phyloP scores from a whole-genome alignment of 202 grass and related monocot genomes.

The Carex sylvatica region DNA sequence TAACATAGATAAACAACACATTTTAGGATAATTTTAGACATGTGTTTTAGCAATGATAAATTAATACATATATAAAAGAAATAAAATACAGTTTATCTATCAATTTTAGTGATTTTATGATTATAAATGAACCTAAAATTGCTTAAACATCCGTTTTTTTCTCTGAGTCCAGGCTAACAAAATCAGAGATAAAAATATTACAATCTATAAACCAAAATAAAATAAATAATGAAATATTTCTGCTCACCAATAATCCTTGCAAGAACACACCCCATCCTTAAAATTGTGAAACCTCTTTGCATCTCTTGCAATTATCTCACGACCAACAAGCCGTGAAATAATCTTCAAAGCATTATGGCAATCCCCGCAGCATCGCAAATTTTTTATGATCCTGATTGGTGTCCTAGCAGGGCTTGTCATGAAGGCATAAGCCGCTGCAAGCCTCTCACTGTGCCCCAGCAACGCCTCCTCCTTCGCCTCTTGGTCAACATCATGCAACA shows the following conservation, averaged over 20 bases:
- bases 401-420: constrained; percentile 62
- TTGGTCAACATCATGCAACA: constrained; percentile 87
- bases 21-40: no score
- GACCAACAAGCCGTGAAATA: constrained; percentile 75
- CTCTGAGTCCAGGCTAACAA: background rate
- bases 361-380: constrained; percentile 85
- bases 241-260: constrained; percentile 92
- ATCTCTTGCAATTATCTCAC: constrained; percentile 75
- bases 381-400: constrained; percentile 77
- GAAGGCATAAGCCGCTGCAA: constrained; percentile 76
- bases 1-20: no score
- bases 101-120: no score
- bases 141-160: no score
- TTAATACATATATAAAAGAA: no score
- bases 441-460: constrained; percentile 82
- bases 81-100: no score
- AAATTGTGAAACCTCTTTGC: constrained; percentile 96
- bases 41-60: no score
- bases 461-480: constrained; percentile 96
- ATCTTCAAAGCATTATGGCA: constrained; percentile 91
- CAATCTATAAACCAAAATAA: constrained; percentile 9
- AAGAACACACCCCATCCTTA: constrained; percentile 83
- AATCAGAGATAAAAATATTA: background rate
- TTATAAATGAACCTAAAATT: no score
- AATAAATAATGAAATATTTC: background rate